A percentile compares a stretch with the other conserved stretches of the same genome.
These are phyloP conservation scores for Kwoniella sp. DNA, from an alignment of 768 basidiomycete species.

Conservation along the genomic window DNA sequence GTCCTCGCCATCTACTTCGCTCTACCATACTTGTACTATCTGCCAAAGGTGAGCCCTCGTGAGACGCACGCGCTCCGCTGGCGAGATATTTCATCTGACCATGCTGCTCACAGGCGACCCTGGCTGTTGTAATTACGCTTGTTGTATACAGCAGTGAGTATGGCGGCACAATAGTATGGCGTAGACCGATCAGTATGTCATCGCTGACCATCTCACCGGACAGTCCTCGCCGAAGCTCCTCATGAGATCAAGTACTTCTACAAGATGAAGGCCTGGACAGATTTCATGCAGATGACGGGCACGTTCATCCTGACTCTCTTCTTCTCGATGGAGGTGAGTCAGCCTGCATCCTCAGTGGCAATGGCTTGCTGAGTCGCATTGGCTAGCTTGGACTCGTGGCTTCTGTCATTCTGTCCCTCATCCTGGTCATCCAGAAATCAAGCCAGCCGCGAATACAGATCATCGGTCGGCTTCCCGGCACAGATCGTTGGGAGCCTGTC, in stretches of 20 bases:
- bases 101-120: constrained; percentile 22
- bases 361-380: neutral
- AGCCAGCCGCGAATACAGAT: constrained; percentile 87
- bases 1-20: constrained; percentile 85
- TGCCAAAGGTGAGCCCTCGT: constrained; percentile 70
- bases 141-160: constrained; percentile 69
- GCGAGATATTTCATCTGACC: neutral
- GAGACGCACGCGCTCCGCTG: neutral
- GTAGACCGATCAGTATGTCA: too few species aligned
- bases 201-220: neutral
- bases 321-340: constrained; percentile 71
- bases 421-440: constrained; percentile 84
- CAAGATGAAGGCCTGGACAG: constrained; percentile 88
- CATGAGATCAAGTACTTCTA: constrained; percentile 81
- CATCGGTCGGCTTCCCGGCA: constrained; percentile 81
- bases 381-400: constrained; percentile 72
- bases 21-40: constrained; percentile 73
- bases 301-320: constrained; percentile 84
- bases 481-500: constrained; percentile 82
- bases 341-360: neutral
- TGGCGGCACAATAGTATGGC: neutral
- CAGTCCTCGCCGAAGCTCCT: constrained; percentile 55
- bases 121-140: constrained; percentile 63
- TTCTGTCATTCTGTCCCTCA: constrained; percentile 76
- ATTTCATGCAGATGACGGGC: constrained; percentile 75